Base-by-base conservation (phyloP, 1,139 yeast genomes). In the Chernovozyma aurita region DNA sequence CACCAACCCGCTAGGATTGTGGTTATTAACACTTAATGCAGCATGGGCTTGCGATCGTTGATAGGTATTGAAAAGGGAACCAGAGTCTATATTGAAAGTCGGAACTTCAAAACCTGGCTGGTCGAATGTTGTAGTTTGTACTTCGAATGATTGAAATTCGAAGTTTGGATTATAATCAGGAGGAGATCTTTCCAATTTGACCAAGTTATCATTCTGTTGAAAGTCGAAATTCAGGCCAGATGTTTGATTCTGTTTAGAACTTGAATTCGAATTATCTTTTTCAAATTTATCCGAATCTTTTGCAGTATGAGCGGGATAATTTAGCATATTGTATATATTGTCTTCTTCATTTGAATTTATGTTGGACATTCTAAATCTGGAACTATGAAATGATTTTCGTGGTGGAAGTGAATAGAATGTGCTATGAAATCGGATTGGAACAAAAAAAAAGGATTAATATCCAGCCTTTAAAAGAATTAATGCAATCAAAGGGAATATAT, bases 21-120 rank as follows among this genome's bases (percentile, higher is more conserved):
- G 22, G 22, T 20, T 20, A 9, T 26, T 26, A 25, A 24, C 34
- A 14, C 22, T 30, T 17, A n/a, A 24, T 22, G 18, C 25, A 18
- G 13, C 20, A 14, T 22, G 24, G 25, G 29, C 32, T 11, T 33
- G 24, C 2, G 33, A 29, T 28, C 14, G 18, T 13, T 15, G 29
- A 18, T 32, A 18, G 24, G 27, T 17, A 11, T 25, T 18, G 35
- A 27, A 18, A 17, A 24, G 15, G 18, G 30, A n/a, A 12, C 31
- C 20, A 14, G 21, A 14, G 14, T 15, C 24, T n/a, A 16, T 32
- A 39, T 40, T 42, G 72, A 66, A 28, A 49, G 52, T 36, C 44
- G 55, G 26, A 59, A 55, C 33, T 46, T 48, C 31, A 57, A 55
- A 41, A 57, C 62, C 18, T 59, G 79, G 33, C 78, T 33, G 24